These are phyloP conservation scores for Verticillium isaacii DNA, from an alignment of 2,329 filamentous ascomycete genomes.

Conservation along the genomic window DNA sequence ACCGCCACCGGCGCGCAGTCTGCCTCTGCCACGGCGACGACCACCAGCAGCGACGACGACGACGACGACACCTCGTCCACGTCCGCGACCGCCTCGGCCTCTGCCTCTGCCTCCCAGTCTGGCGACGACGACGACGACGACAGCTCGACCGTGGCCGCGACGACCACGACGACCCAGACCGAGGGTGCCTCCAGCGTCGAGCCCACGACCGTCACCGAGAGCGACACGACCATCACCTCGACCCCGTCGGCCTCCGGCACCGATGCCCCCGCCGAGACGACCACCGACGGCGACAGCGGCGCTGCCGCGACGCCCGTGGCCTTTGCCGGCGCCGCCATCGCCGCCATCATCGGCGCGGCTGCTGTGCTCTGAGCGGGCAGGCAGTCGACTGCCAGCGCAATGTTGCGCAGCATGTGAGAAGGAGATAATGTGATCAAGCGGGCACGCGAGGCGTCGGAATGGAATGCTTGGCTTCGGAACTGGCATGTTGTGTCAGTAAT, in stretches of 20 bases:
- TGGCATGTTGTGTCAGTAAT: neutral
- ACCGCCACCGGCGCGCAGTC: constrained; percentile 1
- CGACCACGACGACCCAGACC: neutral
- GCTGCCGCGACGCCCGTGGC: constrained; percentile 20
- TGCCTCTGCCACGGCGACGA: constrained; percentile 1
- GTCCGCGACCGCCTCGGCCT: neutral
- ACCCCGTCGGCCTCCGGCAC: neutral
- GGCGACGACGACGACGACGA: neutral
- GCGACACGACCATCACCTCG: constrained; percentile 1
- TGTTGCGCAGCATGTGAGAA: neutral
- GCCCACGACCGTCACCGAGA: constrained; percentile 1
- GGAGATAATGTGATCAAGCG: neutral
- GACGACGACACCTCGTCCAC: neutral
- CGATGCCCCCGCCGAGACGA: neutral
- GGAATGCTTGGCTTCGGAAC: neutral
- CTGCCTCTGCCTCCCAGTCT: constrained; percentile 9
- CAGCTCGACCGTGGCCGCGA: constrained; percentile 10
- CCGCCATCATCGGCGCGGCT: constrained; percentile 26
- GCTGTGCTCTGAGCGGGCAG: constrained; percentile 19
- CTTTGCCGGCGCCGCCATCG: constrained; percentile 17
- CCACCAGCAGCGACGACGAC: neutral
- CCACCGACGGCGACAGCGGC: constrained; percentile 8
- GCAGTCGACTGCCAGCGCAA: too few species aligned
- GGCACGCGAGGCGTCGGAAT: neutral
- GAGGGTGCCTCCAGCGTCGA: neutral